Evolutionary conservation across 1,284 basidiomycete genomes (phyloP), one percentile per base, ranked within the genome.

Genomic region (Kwoniella shivajii): DNA sequence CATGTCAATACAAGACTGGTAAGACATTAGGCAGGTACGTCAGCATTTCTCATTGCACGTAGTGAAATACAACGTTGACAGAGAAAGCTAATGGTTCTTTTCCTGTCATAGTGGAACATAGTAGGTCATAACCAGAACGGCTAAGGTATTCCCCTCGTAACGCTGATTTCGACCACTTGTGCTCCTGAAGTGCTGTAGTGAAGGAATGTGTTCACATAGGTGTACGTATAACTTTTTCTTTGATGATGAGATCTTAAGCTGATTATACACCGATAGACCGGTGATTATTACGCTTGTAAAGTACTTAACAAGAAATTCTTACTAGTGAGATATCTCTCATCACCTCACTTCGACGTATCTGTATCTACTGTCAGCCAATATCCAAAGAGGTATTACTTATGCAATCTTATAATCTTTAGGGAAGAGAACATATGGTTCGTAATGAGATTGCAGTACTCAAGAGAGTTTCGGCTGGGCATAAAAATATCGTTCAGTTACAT

Each of bases 391-490:
- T 43, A 27, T n/a, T n/a, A n/a, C n/a, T n/a, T n/a, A n/a, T n/a
- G n/a, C n/a, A n/a, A 34, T 10, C n/a, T 43, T 22, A 29, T n/a
- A 24, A 18, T 10, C 11, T 22, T 9, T 50, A 91, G 78, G 90
- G 90, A 14, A 82, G 90, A 62, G 90, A 92, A 79, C 85, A 91
- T 75, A 90, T 92, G 90, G 90, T 89, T 42, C 86, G 95, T 52
- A 99, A 99, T 71, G 95, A 99, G 79, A 99, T 99, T 67, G 85
- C 88, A 6, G 93, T 98, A 5, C 82, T 99, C 69, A 99, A 99
- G 81, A 85, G 86, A 66, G 88, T 98, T 46, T 98, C 95, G 13
- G 92, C 89, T 57, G 92, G 92, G 6, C 86, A 98, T 78, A 78
- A 76, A 24, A 94, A 95, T 77, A 88, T 94, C 62, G 91, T 94